phyloP scores from a whole-genome alignment of 768 basidiomycete genomes.

The Russula lepida region DNA sequence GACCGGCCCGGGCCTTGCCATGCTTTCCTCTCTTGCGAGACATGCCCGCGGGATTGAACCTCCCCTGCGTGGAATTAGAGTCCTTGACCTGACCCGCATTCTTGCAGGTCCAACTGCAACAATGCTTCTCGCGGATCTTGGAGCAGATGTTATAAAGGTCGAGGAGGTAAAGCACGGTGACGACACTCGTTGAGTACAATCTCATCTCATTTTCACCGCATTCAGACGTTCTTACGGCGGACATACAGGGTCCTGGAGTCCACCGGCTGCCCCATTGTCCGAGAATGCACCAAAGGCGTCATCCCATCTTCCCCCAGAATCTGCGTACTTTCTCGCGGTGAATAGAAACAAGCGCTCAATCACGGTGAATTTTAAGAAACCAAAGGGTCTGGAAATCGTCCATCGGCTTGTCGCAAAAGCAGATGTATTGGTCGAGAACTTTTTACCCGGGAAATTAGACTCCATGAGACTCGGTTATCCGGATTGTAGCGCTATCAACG shows the following conservation, averaged over 20 bases:
- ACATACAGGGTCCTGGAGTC: slow-evolving; percentile 28
- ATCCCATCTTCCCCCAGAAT: slow-evolving; percentile 72
- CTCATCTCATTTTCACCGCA: neutral
- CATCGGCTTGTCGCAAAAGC: slow-evolving; percentile 60
- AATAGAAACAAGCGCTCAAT: slow-evolving; percentile 89
- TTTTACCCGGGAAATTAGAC: slow-evolving; percentile 74
- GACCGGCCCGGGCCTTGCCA: too few species aligned
- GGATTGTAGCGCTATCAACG: slow-evolving; percentile 69
- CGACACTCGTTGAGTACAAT: slow-evolving; percentile 61
- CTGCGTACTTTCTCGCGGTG: slow-evolving; percentile 83
- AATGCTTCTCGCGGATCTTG: slow-evolving; percentile 87
- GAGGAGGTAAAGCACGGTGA: slow-evolving; percentile 77
- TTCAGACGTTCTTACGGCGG: neutral
- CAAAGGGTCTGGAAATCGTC: slow-evolving; percentile 69
- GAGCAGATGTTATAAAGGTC: slow-evolving; percentile 91
- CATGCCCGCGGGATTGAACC: slow-evolving; percentile 51
- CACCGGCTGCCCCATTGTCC: slow-evolving; percentile 33
- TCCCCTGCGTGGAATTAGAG: slow-evolving; percentile 68
- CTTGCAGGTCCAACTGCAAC: slow-evolving; percentile 90
- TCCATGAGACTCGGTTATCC: slow-evolving; percentile 83
- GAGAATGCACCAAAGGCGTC: slow-evolving; percentile 41
- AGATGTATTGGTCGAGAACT: slow-evolving; percentile 89
- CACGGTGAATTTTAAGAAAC: slow-evolving; percentile 79
- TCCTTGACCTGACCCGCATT: slow-evolving; percentile 87
- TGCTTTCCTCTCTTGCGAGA: neutral